These are phyloP conservation scores for Stipa capillata DNA, from an alignment of 176 grass and related monocot species.

Conservation along the genomic window DNA sequence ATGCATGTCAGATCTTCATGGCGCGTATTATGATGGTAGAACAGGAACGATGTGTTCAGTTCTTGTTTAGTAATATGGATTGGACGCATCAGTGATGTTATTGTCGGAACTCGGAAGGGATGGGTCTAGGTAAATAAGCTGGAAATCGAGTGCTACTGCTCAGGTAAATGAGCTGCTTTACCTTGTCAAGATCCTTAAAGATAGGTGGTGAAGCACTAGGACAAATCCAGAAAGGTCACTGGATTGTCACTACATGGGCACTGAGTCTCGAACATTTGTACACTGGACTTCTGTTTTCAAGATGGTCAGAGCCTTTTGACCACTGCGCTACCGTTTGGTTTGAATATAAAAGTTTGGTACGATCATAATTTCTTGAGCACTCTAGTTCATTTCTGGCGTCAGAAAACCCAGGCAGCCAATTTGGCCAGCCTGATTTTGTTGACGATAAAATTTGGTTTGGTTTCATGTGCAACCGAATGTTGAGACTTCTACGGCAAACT, in stretches of 20 bases:
- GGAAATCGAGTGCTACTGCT: neutral
- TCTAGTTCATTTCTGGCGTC: no score
- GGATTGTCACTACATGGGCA: neutral
- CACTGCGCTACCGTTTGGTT: no score
- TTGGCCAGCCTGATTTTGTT: no score
- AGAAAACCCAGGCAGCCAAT: no score
- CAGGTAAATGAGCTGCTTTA: constrained; percentile 8
- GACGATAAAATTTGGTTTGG: no score
- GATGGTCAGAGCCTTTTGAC: no score
- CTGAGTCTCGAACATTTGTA: neutral
- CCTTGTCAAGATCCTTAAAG: neutral
- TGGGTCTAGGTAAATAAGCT: neutral
- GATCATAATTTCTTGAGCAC: no score
- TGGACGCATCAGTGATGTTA: neutral
- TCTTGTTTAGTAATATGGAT: neutral
- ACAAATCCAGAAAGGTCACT: neutral
- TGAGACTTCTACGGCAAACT: neutral
- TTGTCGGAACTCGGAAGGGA: constrained; percentile 15
- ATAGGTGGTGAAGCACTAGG: neutral
- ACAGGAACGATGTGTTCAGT: neutral
- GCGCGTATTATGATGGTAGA: neutral
- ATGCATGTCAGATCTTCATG: neutral
- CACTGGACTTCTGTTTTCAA: no score
- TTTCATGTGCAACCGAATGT: no score
- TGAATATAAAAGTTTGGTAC: no score